These are phyloP conservation scores for Gleditsia sinensis DNA, from an alignment of 306 rosid genomes.

Conservation along the genomic window DNA sequence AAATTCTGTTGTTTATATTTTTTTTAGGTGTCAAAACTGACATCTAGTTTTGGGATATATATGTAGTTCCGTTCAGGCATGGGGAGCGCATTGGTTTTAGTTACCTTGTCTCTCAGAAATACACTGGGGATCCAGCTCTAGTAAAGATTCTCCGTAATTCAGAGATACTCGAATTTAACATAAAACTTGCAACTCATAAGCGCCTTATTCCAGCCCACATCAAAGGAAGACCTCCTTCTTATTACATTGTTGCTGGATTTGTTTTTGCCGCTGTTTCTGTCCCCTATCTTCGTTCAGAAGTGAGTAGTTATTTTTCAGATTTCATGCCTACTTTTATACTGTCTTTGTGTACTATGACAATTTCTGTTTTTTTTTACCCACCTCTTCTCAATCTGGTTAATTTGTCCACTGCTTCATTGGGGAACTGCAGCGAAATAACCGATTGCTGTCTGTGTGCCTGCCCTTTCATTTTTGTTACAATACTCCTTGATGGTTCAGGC, in stretches of 20 bases:
- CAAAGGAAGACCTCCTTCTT: constrained; percentile 86
- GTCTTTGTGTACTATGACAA: not conserved
- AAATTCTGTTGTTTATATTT: constrained; percentile 8
- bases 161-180: constrained; percentile 53
- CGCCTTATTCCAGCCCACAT: constrained; percentile 78
- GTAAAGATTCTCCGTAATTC: constrained; percentile 61
- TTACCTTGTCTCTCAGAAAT: constrained; percentile 71
- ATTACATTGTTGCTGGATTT: constrained; percentile 85
- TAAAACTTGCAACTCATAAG: constrained; percentile 68
- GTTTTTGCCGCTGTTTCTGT: constrained; percentile 76
- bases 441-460: not conserved
- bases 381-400: not conserved
- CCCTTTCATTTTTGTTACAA: too few species aligned
- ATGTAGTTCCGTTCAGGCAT: constrained; percentile 79
- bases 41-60: constrained; percentile 26
- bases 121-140: constrained; percentile 59
- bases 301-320: constrained; percentile 30
- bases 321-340: not conserved
- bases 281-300: constrained; percentile 92
- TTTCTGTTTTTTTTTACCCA: not conserved
- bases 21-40: constrained; percentile 8
- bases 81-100: constrained; percentile 94
- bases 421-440: not conserved
- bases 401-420: not conserved
- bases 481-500: not conserved